Evolutionary conservation across 495 filamentous ascomycete genomes (phyloP).

Genomic region (Penicillium flavigenum): DNA sequence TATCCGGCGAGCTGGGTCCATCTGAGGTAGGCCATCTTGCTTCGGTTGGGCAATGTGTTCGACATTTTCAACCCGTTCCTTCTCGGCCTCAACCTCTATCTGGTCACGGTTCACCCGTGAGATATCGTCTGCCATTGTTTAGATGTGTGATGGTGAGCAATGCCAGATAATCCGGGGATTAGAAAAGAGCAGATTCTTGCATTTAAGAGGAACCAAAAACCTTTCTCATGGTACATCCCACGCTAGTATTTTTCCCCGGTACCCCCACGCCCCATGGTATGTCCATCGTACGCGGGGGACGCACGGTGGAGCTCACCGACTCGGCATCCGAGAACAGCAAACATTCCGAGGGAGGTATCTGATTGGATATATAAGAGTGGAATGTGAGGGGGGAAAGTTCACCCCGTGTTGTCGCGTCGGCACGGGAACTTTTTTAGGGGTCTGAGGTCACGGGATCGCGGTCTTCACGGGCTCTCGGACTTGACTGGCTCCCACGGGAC

Average conservation of each 20-base stretch:
- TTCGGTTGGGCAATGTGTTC: constrained; percentile 23
- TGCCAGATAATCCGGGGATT: constrained; percentile 1
- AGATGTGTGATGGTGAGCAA: constrained; percentile 12
- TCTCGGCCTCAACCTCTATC: constrained; percentile 25
- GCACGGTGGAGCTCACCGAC: constrained; percentile 5
- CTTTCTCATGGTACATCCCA: constrained; percentile 2
- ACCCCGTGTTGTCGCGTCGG: background rate
- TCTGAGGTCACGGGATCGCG: background rate
- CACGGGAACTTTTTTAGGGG: background rate
- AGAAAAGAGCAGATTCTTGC: background rate
- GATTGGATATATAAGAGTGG: background rate
- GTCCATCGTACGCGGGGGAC: constrained; percentile 5
- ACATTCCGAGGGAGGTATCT: background rate
- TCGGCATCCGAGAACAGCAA: background rate
- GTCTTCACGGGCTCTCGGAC: background rate
- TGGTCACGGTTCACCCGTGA: constrained; percentile 18
- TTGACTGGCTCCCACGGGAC: background rate
- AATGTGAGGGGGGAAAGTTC: background rate
- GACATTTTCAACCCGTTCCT: constrained; percentile 23
- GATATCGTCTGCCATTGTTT: constrained; percentile 24
- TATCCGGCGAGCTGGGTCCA: constrained; percentile 26
- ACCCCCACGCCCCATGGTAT: constrained; percentile 12
- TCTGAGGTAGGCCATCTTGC: constrained; percentile 16
- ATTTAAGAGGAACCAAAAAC: constrained; percentile 3
- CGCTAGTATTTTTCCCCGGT: constrained; percentile 14